These are phyloP conservation scores for Aspergillus conjunctus DNA, from an alignment of 495 filamentous ascomycete species.

Conservation along the genomic window DNA sequence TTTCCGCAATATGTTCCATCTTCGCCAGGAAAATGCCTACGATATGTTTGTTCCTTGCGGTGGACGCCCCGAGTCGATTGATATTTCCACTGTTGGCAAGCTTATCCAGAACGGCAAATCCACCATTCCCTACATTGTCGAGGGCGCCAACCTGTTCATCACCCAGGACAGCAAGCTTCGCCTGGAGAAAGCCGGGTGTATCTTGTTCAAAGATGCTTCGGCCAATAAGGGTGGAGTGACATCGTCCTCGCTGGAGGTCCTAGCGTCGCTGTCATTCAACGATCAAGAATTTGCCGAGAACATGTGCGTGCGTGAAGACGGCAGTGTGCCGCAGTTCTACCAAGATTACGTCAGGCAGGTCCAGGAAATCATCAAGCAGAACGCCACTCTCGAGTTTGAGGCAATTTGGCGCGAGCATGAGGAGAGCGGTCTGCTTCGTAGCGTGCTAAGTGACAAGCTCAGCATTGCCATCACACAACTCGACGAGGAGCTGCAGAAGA, in stretches of 20 bases:
- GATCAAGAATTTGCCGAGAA: conserved; percentile 83
- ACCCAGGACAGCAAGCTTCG: conserved; percentile 97
- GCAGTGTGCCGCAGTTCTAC: conserved; percentile 87
- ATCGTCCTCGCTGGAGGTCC: conserved; percentile 94
- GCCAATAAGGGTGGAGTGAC: conserved; percentile 99
- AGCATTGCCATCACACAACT: conserved; percentile 90
- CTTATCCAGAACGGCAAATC: conserved; percentile 83
- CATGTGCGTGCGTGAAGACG: conserved; percentile 85
- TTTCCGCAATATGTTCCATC: conserved; percentile 97
- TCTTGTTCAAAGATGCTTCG: conserved; percentile 96
- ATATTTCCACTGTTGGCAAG: conserved; percentile 79
- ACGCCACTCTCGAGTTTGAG: conserved; percentile 92
- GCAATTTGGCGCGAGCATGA: conserved; percentile 95
- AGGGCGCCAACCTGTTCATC: conserved; percentile 98
- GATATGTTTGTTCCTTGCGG: conserved; percentile 96
- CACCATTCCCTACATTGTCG: conserved; percentile 90
- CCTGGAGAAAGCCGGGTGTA: conserved; percentile 88
- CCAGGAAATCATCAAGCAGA: conserved; percentile 83
- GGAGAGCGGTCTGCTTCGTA: conserved; percentile 74
- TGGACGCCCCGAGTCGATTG: conserved; percentile 95
- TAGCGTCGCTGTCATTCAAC: conserved; percentile 91
- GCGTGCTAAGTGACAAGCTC: conserved; percentile 84
- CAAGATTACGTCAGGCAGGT: conserved; percentile 88
- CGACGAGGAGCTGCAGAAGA: conserved; percentile 92
- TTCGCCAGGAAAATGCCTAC: conserved; percentile 71